phyloP scores from a whole-genome alignment of 164 flowering plant species.

The Stephania cephalantha region DNA sequence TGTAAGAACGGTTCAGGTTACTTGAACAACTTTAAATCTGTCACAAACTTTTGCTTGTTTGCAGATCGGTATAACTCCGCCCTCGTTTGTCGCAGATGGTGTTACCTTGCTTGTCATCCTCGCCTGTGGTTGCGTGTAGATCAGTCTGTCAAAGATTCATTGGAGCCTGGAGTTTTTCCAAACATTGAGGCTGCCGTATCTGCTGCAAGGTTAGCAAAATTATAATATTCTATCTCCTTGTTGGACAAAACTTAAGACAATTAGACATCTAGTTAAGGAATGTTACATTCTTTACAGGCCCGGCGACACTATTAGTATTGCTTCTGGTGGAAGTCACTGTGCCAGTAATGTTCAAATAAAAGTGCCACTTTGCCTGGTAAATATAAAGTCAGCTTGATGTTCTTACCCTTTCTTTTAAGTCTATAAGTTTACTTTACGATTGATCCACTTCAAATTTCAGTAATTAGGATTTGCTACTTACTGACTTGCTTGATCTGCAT shows the following conservation, averaged over 20 bases:
- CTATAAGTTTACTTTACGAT: neutral
- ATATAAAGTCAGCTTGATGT: conserved; percentile 5
- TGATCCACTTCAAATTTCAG: neutral
- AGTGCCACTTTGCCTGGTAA: conserved; percentile 93
- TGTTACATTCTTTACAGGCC: conserved; percentile 41
- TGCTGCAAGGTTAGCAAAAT: conserved; percentile 69
- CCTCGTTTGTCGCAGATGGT: conserved; percentile 99
- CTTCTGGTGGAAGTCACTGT: conserved; percentile 68
- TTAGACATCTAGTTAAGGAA: neutral
- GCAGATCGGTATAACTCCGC: conserved; percentile 99
- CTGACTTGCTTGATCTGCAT: neutral
- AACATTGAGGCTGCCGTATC: conserved; percentile 69
- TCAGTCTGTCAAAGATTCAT: conserved; percentile 39
- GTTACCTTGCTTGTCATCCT: conserved; percentile 87
- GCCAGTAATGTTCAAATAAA: conserved; percentile 77
- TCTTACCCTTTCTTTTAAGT: neutral
- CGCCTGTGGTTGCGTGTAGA: conserved; percentile 88
- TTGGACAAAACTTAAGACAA: neutral
- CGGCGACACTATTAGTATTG: conserved; percentile 88
- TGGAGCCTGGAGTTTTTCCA: conserved; percentile 66
- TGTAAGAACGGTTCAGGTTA: neutral
- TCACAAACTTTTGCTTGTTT: conserved; percentile 42
- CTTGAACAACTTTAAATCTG: conserved; percentile 7
- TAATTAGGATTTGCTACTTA: neutral
- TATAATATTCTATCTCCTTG: neutral